These are phyloP conservation scores for Euphorbia corollata DNA, from an alignment of 441 rosid genomes.

Conservation along the genomic window DNA sequence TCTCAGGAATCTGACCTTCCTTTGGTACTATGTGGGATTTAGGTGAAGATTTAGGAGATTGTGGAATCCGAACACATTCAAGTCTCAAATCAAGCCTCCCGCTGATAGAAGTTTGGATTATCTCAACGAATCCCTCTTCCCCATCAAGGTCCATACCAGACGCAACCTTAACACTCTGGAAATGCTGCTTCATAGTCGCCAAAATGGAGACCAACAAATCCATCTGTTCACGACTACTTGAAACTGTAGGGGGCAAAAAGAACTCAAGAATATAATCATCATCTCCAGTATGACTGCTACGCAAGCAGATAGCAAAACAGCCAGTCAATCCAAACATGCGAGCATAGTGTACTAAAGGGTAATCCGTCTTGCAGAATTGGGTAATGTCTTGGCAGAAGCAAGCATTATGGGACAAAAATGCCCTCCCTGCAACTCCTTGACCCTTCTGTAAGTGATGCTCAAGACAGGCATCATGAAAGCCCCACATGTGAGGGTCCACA, in stretches of 20 bases:
- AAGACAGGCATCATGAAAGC: constrained; percentile 79
- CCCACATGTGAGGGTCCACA: constrained; percentile 86
- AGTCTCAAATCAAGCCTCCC: constrained; percentile 40
- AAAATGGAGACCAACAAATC: constrained; percentile 52
- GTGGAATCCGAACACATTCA: constrained; percentile 39
- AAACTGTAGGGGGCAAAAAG: constrained; percentile 52
- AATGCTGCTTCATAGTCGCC: constrained; percentile 68
- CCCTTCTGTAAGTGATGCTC: constrained; percentile 92
- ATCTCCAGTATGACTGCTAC: constrained; percentile 61
- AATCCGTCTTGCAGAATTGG: constrained; percentile 69
- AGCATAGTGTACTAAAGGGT: constrained; percentile 90
- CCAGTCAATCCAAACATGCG: constrained; percentile 68
- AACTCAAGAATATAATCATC: constrained; percentile 82
- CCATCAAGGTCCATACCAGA: constrained; percentile 54
- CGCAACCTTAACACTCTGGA: constrained; percentile 67
- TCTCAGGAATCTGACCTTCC: constrained; percentile 23
- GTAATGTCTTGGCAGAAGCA: constrained; percentile 70
- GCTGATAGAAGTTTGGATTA: constrained; percentile 42
- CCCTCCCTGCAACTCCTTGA: constrained; percentile 90
- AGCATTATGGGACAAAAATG: constrained; percentile 60
- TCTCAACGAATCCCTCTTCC: constrained; percentile 51
- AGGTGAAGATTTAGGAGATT: constrained; percentile 25
- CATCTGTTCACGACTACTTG: constrained; percentile 39
- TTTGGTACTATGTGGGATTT: constrained; percentile 24
- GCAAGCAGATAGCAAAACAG: constrained; percentile 73